These are phyloP conservation scores for Chaetomiaceae sp. DNA, from an alignment of 2,329 filamentous ascomycete genomes.

Conservation along the genomic window DNA sequence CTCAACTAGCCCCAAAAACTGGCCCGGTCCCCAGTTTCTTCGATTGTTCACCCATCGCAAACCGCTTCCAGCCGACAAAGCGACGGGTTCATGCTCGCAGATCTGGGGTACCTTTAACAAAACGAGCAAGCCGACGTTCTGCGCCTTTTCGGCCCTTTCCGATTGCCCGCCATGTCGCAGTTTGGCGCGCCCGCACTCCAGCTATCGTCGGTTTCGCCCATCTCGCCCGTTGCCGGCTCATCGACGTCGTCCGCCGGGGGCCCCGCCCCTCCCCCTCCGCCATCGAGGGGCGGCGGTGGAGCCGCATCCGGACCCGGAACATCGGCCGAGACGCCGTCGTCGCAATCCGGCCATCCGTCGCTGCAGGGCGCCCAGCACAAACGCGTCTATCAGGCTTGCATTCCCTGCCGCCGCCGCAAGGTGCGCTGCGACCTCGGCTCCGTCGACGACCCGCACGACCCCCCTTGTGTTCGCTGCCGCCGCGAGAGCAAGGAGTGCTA, in stretches of 20 bases:
- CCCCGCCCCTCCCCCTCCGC: conserved; percentile 17
- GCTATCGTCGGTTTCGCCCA: conserved; percentile 23
- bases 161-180: conserved; percentile 25
- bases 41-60: conserved; percentile 31
- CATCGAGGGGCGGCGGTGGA: conserved; percentile 15
- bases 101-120: not conserved
- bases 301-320: conserved; percentile 13
- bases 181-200: conserved; percentile 24
- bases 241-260: conserved; percentile 20
- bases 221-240: conserved; percentile 24
- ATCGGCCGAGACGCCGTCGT: conserved; percentile 17
- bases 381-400: conserved; percentile 60
- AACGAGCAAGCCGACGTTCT: conserved; percentile 1
- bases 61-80: conserved; percentile 28
- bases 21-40: conserved; percentile 21
- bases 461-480: conserved; percentile 88
- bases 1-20: conserved; percentile 22
- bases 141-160: not conserved
- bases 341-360: conserved; percentile 8
- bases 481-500: conserved; percentile 95
- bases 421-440: conserved; percentile 62
- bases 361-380: conserved; percentile 45
- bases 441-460: conserved; percentile 91
- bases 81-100: conserved; percentile 3
- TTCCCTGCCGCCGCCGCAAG: conserved; percentile 58